A percentile compares a stretch with the other conserved stretches of the same genome.
Conservation (phyloP, 1,284 basidiomycete genomes). For the Ustilago trichophora region DNA sequence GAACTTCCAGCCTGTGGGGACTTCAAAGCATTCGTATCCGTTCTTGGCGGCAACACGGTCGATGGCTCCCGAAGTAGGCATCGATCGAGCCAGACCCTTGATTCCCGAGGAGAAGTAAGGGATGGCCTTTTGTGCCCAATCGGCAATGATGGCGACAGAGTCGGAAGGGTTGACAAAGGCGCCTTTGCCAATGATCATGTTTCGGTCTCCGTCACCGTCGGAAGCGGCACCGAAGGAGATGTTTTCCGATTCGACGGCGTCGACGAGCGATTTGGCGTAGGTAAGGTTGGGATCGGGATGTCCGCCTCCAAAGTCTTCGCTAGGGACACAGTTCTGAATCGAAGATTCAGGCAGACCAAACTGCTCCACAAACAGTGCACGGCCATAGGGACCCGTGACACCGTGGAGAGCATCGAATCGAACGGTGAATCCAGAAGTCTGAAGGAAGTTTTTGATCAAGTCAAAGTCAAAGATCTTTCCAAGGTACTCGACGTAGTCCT, state of each 20-base stretch:
- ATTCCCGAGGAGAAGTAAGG: slow-evolving; percentile 93
- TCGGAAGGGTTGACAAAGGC: slow-evolving; percentile 98
- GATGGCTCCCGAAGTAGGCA: slow-evolving; percentile 97
- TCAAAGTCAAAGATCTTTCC: slow-evolving; percentile 93
- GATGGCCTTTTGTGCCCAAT: slow-evolving; percentile 90
- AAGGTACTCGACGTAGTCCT: slow-evolving; percentile 85
- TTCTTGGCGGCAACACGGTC: slow-evolving; percentile 95
- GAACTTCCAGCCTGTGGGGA: slow-evolving; percentile 99
- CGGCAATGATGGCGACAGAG: slow-evolving; percentile 97
- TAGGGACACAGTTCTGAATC: slow-evolving; percentile 88
- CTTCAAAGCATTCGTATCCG: slow-evolving; percentile 92
- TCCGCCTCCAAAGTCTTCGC: slow-evolving; percentile 93
- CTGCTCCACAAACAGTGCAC: slow-evolving; percentile 83
- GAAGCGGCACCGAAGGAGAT: slow-evolving; percentile 95
- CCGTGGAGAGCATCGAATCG: slow-evolving; percentile 96
- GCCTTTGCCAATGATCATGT: slow-evolving; percentile 99
- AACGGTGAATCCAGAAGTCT: slow-evolving; percentile 76
- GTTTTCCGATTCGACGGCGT: slow-evolving; percentile 83
- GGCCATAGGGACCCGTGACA: slow-evolving; percentile 96
- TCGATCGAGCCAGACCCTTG: slow-evolving; percentile 92
- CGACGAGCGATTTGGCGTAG: slow-evolving; percentile 93
- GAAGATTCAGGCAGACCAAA: slow-evolving; percentile 83
- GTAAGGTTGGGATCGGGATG: slow-evolving; percentile 99
- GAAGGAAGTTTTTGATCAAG: slow-evolving; percentile 89
- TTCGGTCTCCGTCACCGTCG: slow-evolving; percentile 96